phyloP scores from a whole-genome alignment of 371 early-diverging fungal species.

The Syncephalastrum racemosum region DNA sequence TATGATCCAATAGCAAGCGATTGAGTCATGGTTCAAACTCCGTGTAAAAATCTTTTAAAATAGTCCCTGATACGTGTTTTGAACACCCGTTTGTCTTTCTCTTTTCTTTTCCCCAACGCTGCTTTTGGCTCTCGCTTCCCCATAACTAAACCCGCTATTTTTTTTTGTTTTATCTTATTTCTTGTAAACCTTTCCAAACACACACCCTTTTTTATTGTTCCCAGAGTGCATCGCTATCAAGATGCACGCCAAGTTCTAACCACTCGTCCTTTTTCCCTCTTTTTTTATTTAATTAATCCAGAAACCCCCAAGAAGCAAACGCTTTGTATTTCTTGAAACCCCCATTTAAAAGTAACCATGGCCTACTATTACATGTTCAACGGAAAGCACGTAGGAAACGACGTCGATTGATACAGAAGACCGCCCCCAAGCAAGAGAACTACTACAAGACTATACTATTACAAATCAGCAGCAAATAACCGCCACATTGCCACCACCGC shows the following conservation, averaged over 20 bases:
- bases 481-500: slow-evolving; percentile 3
- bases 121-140: slow-evolving; percentile 1
- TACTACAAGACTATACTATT: slow-evolving; percentile 7
- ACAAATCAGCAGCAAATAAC: slow-evolving; percentile 9
- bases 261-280: slow-evolving; percentile 7
- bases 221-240: slow-evolving; percentile 25
- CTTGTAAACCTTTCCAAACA: background rate
- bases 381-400: slow-evolving; percentile 38
- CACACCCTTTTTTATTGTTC: slow-evolving; percentile 1
- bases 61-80: background rate
- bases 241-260: slow-evolving; percentile 30
- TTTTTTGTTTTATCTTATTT: slow-evolving; percentile 3
- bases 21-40: no score
- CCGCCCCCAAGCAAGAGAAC: slow-evolving; percentile 18
- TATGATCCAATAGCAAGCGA: no score
- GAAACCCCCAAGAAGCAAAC: slow-evolving; percentile 8
- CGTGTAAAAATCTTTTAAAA: no score
- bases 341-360: slow-evolving; percentile 17
- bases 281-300: slow-evolving; percentile 13
- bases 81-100: slow-evolving; percentile 4
- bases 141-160: background rate
- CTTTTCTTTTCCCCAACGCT: slow-evolving; percentile 2
- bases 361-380: slow-evolving; percentile 36
- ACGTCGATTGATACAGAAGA: slow-evolving; percentile 35
- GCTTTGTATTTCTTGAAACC: slow-evolving; percentile 5